A percentile compares a stretch with the other conserved stretches of the same genome.
phyloP scores from a whole-genome alignment of 805 yeast genomes.

The Saturnispora bothae region DNA sequence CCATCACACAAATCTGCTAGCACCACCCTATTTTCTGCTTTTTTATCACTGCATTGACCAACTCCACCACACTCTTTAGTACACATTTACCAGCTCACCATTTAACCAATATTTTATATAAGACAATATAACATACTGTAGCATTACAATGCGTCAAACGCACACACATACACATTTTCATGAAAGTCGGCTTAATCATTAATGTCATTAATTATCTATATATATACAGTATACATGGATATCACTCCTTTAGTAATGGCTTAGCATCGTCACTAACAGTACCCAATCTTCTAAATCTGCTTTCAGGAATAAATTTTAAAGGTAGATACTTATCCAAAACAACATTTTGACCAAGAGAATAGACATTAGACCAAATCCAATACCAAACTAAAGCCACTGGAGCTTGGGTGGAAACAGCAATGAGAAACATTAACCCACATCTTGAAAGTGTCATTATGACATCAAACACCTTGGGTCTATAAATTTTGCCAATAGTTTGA shows the following conservation, averaged over 20 bases:
- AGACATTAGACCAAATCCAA: slow-evolving; percentile 81
- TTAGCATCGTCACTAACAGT: slow-evolving; percentile 9
- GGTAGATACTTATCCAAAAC: slow-evolving; percentile 60
- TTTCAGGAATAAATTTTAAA: slow-evolving; percentile 37
- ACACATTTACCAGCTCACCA: background rate
- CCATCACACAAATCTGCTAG: no score
- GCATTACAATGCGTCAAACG: no score
- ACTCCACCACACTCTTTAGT: no score
- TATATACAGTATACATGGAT: no score
- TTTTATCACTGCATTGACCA: background rate
- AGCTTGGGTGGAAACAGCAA: slow-evolving; percentile 79
- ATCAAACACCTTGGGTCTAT: slow-evolving; percentile 48
- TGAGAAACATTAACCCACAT: slow-evolving; percentile 64
- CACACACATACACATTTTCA: background rate
- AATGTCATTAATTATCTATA: no score
- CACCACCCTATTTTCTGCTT: background rate
- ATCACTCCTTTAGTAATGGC: slow-evolving; percentile 1
- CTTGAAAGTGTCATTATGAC: slow-evolving; percentile 63
- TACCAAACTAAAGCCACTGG: slow-evolving; percentile 76
- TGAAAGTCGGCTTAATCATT: background rate
- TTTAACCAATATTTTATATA: background rate
- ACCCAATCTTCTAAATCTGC: slow-evolving; percentile 14
- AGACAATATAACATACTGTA: background rate
- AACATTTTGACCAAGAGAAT: slow-evolving; percentile 66
- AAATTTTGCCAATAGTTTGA: slow-evolving; percentile 5